Conservation (phyloP, 345 rosid species). For the Theobroma cacao region DNA sequence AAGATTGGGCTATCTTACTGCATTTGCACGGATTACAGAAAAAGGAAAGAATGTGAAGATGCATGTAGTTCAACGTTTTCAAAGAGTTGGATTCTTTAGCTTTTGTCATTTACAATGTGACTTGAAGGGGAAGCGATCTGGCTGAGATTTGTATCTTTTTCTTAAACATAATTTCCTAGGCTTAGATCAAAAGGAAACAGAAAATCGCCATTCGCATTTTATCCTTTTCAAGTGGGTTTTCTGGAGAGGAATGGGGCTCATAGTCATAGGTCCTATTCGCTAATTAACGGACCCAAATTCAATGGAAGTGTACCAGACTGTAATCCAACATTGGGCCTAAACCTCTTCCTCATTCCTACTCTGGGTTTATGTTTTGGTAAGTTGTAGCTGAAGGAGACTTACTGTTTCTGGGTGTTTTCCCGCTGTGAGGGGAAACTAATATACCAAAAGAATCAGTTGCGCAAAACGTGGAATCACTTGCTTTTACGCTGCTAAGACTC, state of each 20-base stretch:
- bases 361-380: too few species aligned
- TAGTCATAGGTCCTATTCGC: too few species aligned
- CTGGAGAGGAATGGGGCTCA: too few species aligned
- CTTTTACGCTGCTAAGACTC: neutral
- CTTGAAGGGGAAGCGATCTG: slow-evolving; percentile 4
- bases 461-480: slow-evolving; percentile 1
- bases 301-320: too few species aligned
- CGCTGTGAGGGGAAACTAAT: slow-evolving; percentile 10
- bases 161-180: too few species aligned
- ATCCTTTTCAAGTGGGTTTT: too few species aligned
- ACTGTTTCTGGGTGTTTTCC: slow-evolving; percentile 10
- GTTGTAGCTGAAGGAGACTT: neutral
- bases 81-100: neutral
- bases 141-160: neutral
- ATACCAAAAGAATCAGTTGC: neutral
- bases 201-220: too few species aligned
- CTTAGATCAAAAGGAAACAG: too few species aligned
- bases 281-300: too few species aligned
- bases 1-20: neutral
- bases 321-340: too few species aligned
- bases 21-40: neutral
- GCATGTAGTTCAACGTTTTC: neutral
- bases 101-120: neutral
- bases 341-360: too few species aligned
- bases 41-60: neutral